phyloP scores from a whole-genome alignment of 306 rosid genomes.

The Adenanthera pavonina region DNA sequence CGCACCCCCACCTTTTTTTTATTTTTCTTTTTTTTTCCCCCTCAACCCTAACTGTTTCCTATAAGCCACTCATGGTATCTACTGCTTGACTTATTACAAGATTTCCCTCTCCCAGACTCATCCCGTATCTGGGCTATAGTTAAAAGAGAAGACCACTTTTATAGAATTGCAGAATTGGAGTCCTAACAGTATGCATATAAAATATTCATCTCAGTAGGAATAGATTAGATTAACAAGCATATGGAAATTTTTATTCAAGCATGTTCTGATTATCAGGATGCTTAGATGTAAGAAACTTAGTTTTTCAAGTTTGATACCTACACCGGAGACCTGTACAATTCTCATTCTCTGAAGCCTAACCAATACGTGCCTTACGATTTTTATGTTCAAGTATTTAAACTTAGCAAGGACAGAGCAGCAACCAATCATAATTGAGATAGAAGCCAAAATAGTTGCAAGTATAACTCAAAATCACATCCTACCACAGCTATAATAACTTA shows the following conservation, averaged over 20 bases:
- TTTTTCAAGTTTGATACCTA: background rate
- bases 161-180: background rate
- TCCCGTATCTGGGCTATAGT: background rate
- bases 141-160: background rate
- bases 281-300: background rate
- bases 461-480: slow-evolving; percentile 20
- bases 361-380: background rate
- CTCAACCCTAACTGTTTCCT: background rate
- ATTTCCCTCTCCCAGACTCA: background rate
- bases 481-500: background rate
- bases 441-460: slow-evolving; percentile 12
- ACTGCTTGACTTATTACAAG: background rate
- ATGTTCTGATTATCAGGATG: background rate
- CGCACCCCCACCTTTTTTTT: background rate
- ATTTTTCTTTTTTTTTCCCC: background rate
- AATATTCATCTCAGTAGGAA: background rate
- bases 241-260: background rate
- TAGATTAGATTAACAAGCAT: background rate
- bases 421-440: slow-evolving; percentile 7
- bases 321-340: background rate
- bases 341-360: background rate
- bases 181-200: background rate
- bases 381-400: background rate
- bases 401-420: background rate
- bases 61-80: background rate